These are phyloP conservation scores for Cyberlindnera americana DNA, from an alignment of 805 yeast species.

Conservation along the genomic window DNA sequence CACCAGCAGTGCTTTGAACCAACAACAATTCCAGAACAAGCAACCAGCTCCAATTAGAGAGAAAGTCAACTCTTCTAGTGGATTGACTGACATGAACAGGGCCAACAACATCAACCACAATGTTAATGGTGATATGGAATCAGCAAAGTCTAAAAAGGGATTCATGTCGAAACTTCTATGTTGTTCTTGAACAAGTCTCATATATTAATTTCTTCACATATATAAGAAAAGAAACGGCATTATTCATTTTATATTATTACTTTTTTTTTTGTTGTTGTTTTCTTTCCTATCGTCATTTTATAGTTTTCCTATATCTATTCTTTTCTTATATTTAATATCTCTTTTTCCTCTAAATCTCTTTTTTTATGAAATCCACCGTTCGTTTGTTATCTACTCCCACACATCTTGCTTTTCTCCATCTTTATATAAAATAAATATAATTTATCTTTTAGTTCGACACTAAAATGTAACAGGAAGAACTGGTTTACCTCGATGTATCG, in stretches of 20 bases:
- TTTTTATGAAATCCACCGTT: too few species aligned
- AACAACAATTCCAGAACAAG: slow-evolving; percentile 29
- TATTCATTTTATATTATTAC: background rate
- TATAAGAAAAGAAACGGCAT: background rate
- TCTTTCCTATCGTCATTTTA: too few species aligned
- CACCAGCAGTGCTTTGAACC: slow-evolving; percentile 24
- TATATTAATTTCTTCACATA: background rate
- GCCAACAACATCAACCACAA: slow-evolving; percentile 17
- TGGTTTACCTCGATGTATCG: background rate
- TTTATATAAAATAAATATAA: too few species aligned
- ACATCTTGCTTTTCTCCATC: too few species aligned
- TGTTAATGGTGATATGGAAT: slow-evolving; percentile 17
- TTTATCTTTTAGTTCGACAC: background rate
- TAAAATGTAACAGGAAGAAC: too few species aligned
- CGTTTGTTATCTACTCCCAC: too few species aligned
- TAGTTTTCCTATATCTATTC: too few species aligned
- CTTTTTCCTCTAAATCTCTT: too few species aligned
- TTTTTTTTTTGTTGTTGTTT: background rate
- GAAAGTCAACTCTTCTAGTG: slow-evolving; percentile 23
- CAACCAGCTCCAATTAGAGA: slow-evolving; percentile 31
- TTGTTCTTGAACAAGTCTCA: slow-evolving; percentile 14
- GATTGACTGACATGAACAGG: slow-evolving; percentile 20
- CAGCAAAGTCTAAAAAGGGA: slow-evolving; percentile 20
- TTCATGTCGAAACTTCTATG: slow-evolving; percentile 26
- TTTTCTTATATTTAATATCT: too few species aligned